These are phyloP conservation scores for Verticillium zaregamsianum DNA, from an alignment of 2,329 filamentous ascomycete species.

Conservation along the genomic window DNA sequence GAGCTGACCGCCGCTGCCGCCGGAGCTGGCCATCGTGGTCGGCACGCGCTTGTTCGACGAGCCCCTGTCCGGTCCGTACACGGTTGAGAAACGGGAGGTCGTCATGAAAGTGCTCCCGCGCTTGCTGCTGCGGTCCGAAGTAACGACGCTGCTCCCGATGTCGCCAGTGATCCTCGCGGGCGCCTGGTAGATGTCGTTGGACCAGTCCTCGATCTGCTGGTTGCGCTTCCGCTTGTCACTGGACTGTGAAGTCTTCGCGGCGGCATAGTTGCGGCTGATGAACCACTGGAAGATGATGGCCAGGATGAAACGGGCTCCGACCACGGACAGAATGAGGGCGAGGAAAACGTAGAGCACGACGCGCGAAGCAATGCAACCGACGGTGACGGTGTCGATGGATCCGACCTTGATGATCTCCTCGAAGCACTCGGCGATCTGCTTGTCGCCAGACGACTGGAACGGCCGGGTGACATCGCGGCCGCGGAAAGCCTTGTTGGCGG, in stretches of 20 bases:
- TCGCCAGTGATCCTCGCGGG: conserved; percentile 78
- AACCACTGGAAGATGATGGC: conserved; percentile 97
- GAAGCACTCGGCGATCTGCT: conserved; percentile 79
- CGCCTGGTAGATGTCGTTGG: conserved; percentile 92
- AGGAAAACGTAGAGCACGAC: conserved; percentile 94
- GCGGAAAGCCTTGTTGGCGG: conserved; percentile 59
- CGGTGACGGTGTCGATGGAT: conserved; percentile 89
- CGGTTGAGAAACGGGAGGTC: conserved; percentile 90
- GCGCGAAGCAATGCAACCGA: conserved; percentile 95
- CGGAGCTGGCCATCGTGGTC: conserved; percentile 94
- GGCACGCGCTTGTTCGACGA: conserved; percentile 49
- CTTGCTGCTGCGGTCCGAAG: conserved; percentile 66
- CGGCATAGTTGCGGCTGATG: conserved; percentile 78
- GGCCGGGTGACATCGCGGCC: conserved; percentile 87
- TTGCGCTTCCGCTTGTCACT: conserved; percentile 79
- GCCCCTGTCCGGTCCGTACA: conserved; percentile 69
- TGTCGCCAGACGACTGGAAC: conserved; percentile 76
- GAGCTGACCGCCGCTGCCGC: conserved; percentile 66
- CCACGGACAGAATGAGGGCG: conserved; percentile 86
- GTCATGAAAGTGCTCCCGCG: conserved; percentile 81
- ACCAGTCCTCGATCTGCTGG: conserved; percentile 96
- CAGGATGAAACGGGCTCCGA: conserved; percentile 79
- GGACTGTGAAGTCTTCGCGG: conserved; percentile 77
- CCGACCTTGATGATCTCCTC: conserved; percentile 94
- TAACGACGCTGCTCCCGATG: conserved; percentile 58